Evolutionary conservation across 1,284 basidiomycete species (phyloP), one percentile per base, ranked within the genome.

Genomic region (Tetrapyrgos nigripes): DNA sequence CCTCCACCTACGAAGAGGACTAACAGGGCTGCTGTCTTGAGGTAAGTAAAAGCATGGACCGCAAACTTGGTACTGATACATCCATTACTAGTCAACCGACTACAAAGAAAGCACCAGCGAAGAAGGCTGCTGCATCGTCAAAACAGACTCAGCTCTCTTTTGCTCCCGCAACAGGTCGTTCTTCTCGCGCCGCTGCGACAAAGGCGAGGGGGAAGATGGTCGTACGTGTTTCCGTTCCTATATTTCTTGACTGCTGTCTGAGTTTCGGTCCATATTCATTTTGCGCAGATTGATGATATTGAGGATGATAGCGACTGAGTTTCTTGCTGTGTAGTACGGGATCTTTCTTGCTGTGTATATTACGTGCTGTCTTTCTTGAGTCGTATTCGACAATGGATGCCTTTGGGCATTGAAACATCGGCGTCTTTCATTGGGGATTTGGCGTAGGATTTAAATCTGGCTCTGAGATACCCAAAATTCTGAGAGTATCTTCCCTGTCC

Each of bases 11-110:
- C 74, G 26, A 89, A 89, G 67, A 80, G 79, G 61, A 86, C 86
- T n/a, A 88, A 83, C 66, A 80, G 89, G 55, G 84, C 87, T 21
- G 83, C 88, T 11, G 81, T 88, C 10, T 68, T 88, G 37, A 89
- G 83, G 86, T 89, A 68, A 58, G 74, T 40, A 27, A n/a, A n/a
- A n/a, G 19, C 40, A n/a, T n/a, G 19, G 14, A 50, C 9, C 28
- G 26, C 27, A 51, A 51, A 10, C 26, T 46, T n/a, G n/a, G n/a
- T n/a, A n/a, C n/a, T n/a, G n/a, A n/a, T n/a, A n/a, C n/a, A n/a
- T n/a, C 50, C 50, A 55, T 35, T 54, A 53, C 47, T 45, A 82
- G 76, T 65, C 80, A 67, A 74, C 77, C 76, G 59, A 67, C 77
- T 13, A 65, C 77, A 26, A 90, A 84, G 72, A 90, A 85, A 66